Evolutionary conservation across 257 asterid genomes (phyloP).

Genomic region (Sherardia arvensis): DNA sequence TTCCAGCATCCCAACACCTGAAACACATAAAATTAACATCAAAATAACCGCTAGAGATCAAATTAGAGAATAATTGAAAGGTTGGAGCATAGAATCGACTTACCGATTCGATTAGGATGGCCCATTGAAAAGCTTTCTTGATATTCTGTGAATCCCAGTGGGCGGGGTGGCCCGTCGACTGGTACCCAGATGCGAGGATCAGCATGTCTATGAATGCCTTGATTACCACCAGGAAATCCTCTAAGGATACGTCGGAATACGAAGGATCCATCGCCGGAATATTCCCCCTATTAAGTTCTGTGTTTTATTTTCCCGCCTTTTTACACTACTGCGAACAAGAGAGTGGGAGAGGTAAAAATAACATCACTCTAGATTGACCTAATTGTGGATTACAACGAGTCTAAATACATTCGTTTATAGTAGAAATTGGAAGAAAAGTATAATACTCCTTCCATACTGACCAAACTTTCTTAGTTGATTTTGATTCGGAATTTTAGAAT

Average conservation of each 20-base stretch:
- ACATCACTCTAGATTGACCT: too few species aligned
- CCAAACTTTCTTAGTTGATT: too few species aligned
- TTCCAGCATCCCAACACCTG: conserved; percentile 46
- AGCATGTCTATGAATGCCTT: conserved; percentile 49
- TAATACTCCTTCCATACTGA: too few species aligned
- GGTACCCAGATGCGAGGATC: conserved; percentile 68
- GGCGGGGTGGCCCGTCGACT: conserved; percentile 60
- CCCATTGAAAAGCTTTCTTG: conserved; percentile 57
- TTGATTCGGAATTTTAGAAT: too few species aligned
- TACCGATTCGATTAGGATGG: conserved; percentile 52
- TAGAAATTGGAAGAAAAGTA: too few species aligned
- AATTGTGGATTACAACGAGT: too few species aligned
- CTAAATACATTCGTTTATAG: too few species aligned
- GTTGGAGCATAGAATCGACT: not conserved
- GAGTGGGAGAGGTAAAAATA: too few species aligned
- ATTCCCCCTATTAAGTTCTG: not conserved
- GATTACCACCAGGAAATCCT: conserved; percentile 42
- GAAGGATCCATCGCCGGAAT: conserved; percentile 41
- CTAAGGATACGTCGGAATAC: conserved; percentile 32
- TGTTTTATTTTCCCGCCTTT: conserved; percentile 3
- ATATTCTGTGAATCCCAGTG: conserved; percentile 56
- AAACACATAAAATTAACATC: conserved; percentile 1
- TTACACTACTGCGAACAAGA: too few species aligned
- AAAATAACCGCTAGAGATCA: not conserved
- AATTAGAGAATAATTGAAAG: not conserved